Percentiles rank a stretch among this genome's conserved stretches.
These are phyloP conservation scores for Xylaria sp. DNA, from an alignment of 2,329 filamentous ascomycete genomes.

Conservation along the genomic window DNA sequence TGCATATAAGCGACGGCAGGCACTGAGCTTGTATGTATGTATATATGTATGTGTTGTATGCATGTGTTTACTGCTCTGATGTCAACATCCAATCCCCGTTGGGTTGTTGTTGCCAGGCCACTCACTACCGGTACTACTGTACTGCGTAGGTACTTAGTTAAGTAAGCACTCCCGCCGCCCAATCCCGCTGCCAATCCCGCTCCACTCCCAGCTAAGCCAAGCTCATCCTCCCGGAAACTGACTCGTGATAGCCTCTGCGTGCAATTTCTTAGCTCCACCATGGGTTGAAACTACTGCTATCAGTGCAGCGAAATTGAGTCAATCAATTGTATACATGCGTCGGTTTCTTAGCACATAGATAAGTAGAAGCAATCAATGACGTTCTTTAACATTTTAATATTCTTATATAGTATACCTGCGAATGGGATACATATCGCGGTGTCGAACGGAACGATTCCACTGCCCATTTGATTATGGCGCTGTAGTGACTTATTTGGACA, in stretches of 20 bases:
- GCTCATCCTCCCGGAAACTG: background rate
- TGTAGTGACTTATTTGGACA: background rate
- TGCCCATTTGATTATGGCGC: too few relatives aligned
- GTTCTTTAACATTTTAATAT: background rate
- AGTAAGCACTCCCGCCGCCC: constrained; percentile 7
- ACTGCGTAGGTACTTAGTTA: background rate
- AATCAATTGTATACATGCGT: too few relatives aligned
- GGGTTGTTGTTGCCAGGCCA: constrained; percentile 31
- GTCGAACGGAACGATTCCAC: too few relatives aligned
- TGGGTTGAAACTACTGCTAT: too few relatives aligned
- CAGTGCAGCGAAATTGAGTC: too few relatives aligned
- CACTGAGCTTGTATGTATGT: too few relatives aligned
- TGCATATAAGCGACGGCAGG: too few relatives aligned
- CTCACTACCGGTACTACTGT: too few relatives aligned
- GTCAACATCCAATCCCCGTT: constrained; percentile 1
- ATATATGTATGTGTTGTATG: too few relatives aligned
- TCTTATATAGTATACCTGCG: background rate
- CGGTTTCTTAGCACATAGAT: too few relatives aligned
- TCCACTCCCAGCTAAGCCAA: constrained; percentile 7
- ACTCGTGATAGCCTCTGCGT: background rate
- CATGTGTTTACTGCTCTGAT: constrained; percentile 14
- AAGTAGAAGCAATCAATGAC: background rate
- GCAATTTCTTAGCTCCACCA: too few relatives aligned
- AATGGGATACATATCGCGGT: too few relatives aligned
- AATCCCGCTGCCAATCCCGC: constrained; percentile 2